These are phyloP conservation scores for Stachybotrys elegans DNA, from an alignment of 2,329 filamentous ascomycete genomes.

Conservation along the genomic window DNA sequence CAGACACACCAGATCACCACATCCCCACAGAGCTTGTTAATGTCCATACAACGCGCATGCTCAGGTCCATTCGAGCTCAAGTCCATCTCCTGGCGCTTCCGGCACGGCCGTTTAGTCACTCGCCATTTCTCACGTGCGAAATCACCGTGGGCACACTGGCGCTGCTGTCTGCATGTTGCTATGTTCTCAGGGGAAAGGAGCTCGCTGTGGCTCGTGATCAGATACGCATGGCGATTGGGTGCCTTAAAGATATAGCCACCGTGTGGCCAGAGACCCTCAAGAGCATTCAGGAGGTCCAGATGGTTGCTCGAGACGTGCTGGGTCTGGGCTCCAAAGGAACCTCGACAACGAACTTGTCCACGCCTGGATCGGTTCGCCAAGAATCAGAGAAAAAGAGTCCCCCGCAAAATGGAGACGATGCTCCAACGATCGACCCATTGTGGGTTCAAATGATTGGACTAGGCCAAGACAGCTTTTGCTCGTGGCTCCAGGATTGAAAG, in stretches of 20 bases:
- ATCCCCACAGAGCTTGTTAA: conserved; percentile 16
- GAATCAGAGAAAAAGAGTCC: too few relatives aligned
- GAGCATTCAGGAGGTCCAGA: conserved; percentile 33
- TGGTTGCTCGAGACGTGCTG: conserved; percentile 28
- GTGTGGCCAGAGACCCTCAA: conserved; percentile 30
- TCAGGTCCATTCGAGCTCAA: conserved; percentile 31
- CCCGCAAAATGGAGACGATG: too few relatives aligned
- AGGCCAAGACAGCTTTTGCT: too few relatives aligned
- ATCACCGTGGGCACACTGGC: conserved; percentile 30
- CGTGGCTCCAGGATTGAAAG: too few relatives aligned
- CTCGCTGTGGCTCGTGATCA: conserved; percentile 32
- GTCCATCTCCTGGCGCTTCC: conserved; percentile 32
- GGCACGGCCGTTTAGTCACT: conserved; percentile 25
- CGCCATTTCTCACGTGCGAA: conserved; percentile 36
- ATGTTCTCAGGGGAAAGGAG: conserved; percentile 23
- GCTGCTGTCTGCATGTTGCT: conserved; percentile 30
- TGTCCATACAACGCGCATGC: conserved; percentile 32
- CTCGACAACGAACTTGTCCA: neutral
- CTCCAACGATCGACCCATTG: too few relatives aligned
- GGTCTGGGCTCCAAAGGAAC: neutral
- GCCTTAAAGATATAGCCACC: conserved; percentile 27
- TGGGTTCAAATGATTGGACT: too few relatives aligned
- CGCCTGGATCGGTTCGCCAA: too few relatives aligned
- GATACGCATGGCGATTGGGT: conserved; percentile 36
- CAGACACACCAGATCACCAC: conserved; percentile 10